These are phyloP conservation scores for Pythium myriotylum DNA, from an alignment of 352 stramenopile species.

Conservation along the genomic window DNA sequence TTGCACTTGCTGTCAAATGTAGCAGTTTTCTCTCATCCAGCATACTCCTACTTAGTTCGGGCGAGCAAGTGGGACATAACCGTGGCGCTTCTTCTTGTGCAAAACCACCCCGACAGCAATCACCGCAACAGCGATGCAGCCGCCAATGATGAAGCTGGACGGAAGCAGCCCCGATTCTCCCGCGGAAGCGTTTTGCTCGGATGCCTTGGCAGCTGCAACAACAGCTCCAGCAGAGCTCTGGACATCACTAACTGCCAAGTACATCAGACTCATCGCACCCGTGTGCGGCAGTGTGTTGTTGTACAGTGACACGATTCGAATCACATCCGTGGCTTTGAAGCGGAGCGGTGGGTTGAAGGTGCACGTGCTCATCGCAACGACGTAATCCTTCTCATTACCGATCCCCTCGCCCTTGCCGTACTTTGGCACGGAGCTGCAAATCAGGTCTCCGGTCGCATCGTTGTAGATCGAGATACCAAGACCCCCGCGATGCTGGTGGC, in stretches of 20 bases:
- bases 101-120: slow-evolving; percentile 26
- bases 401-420: slow-evolving; percentile 62
- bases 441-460: slow-evolving; percentile 60
- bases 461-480: slow-evolving; percentile 78
- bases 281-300: slow-evolving; percentile 82
- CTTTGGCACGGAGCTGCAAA: slow-evolving; percentile 65
- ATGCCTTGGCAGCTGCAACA: slow-evolving; percentile 17
- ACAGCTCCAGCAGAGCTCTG: slow-evolving; percentile 14
- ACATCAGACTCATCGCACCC: slow-evolving; percentile 81
- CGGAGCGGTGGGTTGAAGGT: slow-evolving; percentile 71
- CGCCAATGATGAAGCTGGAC: slow-evolving; percentile 29
- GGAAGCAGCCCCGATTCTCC: slow-evolving; percentile 1
- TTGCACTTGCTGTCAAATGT: background rate
- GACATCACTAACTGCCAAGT: slow-evolving; percentile 71
- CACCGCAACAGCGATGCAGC: slow-evolving; percentile 27
- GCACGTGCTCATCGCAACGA: slow-evolving; percentile 75
- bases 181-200: slow-evolving; percentile 4
- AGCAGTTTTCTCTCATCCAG: background rate
- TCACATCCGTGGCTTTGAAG: slow-evolving; percentile 69
- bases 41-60: slow-evolving; percentile 9
- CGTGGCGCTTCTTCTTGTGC: slow-evolving; percentile 53
- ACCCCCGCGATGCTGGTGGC: slow-evolving; percentile 75
- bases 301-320: slow-evolving; percentile 77
- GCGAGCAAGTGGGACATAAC: slow-evolving; percentile 50
- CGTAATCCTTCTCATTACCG: slow-evolving; percentile 75